Conservation (phyloP, 2,329 filamentous ascomycete species). For the Pseudocercospora fijiensis region DNA sequence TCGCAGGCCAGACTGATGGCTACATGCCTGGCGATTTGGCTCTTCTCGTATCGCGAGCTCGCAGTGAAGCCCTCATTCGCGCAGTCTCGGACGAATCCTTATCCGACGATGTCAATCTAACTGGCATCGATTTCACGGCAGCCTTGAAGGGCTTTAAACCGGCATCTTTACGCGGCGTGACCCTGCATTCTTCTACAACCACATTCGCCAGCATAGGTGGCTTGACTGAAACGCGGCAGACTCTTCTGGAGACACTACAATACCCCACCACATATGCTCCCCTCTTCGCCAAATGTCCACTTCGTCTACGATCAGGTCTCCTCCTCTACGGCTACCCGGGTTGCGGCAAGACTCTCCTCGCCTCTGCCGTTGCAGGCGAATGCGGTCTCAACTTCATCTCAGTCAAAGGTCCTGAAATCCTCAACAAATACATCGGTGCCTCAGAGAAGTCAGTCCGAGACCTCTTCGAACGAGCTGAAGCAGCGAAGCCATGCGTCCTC, state of each 20-base stretch:
- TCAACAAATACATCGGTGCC: slow-evolving; percentile 99
- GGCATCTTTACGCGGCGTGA: slow-evolving; percentile 89
- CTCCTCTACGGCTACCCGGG: slow-evolving; percentile 93
- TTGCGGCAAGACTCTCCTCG: slow-evolving; percentile 93
- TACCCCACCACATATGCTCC: slow-evolving; percentile 98
- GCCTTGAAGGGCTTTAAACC: slow-evolving; percentile 92
- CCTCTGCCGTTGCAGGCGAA: slow-evolving; percentile 94
- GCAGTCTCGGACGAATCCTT: slow-evolving; percentile 56
- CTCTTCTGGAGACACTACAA: slow-evolving; percentile 90
- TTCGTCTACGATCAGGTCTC: slow-evolving; percentile 89
- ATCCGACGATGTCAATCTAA: slow-evolving; percentile 61
- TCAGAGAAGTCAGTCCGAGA: slow-evolving; percentile 95
- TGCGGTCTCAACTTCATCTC: slow-evolving; percentile 98
- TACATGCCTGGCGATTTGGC: slow-evolving; percentile 96
- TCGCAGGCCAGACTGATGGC: slow-evolving; percentile 91
- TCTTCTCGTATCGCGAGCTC: slow-evolving; percentile 79
- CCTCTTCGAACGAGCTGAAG: slow-evolving; percentile 86
- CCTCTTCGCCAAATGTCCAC: slow-evolving; percentile 92
- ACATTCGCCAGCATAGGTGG: slow-evolving; percentile 93
- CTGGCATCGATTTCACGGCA: slow-evolving; percentile 73
- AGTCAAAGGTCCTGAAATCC: slow-evolving; percentile 94
- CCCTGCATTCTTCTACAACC: slow-evolving; percentile 86
- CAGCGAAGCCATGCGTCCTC: slow-evolving; percentile 86
- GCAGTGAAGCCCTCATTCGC: slow-evolving; percentile 89
- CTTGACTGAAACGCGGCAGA: slow-evolving; percentile 78